phyloP scores from a whole-genome alignment of 352 stramenopile genomes.

The Phytophthora aleatoria region DNA sequence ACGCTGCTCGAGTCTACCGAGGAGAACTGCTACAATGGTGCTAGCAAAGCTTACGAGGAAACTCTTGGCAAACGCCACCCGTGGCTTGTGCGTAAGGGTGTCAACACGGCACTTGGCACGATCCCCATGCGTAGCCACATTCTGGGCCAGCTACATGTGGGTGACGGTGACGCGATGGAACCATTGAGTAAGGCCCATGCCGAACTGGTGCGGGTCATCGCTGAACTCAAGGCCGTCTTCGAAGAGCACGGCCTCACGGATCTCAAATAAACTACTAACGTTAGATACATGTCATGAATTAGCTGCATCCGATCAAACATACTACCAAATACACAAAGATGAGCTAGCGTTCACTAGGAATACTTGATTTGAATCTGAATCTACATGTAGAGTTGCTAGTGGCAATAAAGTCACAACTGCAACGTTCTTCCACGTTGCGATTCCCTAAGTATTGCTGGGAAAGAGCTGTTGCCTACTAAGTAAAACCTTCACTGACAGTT shows the following conservation, averaged over 20 bases:
- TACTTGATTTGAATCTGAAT: too few relatives aligned
- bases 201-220: slow-evolving; percentile 54
- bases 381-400: too few relatives aligned
- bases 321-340: not conserved
- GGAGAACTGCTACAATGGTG: slow-evolving; percentile 66
- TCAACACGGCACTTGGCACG: slow-evolving; percentile 72
- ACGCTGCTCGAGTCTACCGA: slow-evolving; percentile 68
- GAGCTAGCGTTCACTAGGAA: too few relatives aligned
- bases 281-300: slow-evolving; percentile 35
- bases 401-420: too few relatives aligned
- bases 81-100: slow-evolving; percentile 86
- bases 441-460: too few relatives aligned
- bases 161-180: slow-evolving; percentile 44
- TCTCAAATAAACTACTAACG: slow-evolving; percentile 64
- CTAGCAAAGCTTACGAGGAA: slow-evolving; percentile 83
- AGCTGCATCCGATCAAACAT: slow-evolving; percentile 9
- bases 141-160: slow-evolving; percentile 50
- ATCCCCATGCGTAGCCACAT: slow-evolving; percentile 68
- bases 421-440: too few relatives aligned
- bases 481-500: too few relatives aligned
- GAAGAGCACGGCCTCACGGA: slow-evolving; percentile 72
- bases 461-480: too few relatives aligned
- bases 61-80: slow-evolving; percentile 80
- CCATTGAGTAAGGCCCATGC: slow-evolving; percentile 49
- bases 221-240: slow-evolving; percentile 56